Conservation (phyloP, 108 stramenopile genomes). For the Cyclotella baltica region DNA sequence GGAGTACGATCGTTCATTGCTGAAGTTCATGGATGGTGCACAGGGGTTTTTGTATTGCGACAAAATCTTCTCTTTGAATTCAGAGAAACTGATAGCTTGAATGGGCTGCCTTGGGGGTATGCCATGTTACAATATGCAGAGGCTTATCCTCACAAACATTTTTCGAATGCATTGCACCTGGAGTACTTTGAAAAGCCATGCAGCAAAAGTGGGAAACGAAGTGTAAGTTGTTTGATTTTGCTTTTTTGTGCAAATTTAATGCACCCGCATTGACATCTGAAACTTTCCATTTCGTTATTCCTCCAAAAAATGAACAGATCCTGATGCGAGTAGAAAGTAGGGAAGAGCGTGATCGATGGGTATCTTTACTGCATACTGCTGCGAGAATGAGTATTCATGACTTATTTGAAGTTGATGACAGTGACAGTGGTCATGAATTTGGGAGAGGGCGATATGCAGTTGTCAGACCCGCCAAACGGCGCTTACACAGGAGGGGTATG, state of each 20-base stretch:
- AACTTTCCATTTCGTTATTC: no score
- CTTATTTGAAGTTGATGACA: conserved; percentile 70
- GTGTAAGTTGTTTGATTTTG: conserved; percentile 43
- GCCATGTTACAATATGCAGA: conserved; percentile 71
- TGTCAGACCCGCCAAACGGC: conserved; percentile 67
- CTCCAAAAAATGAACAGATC: conserved; percentile 39
- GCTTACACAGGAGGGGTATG: conserved; percentile 21
- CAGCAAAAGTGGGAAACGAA: conserved; percentile 66
- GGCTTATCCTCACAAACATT: conserved; percentile 59
- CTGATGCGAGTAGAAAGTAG: conserved; percentile 67
- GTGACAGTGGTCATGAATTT: conserved; percentile 48
- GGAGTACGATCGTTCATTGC: conserved; percentile 48
- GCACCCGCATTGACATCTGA: no score
- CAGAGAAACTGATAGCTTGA: conserved; percentile 46
- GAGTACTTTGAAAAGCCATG: conserved; percentile 84
- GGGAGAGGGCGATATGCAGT: conserved; percentile 79
- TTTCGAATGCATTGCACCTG: conserved; percentile 70
- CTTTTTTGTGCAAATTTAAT: no score
- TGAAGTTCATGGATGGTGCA: conserved; percentile 68
- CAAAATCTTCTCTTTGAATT: conserved; percentile 88
- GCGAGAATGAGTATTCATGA: conserved; percentile 66
- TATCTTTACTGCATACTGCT: conserved; percentile 67
- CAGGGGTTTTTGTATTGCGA: conserved; percentile 63
- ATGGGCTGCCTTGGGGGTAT: conserved; percentile 70
- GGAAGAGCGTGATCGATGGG: conserved; percentile 74